Evolutionary conservation across 129 eudicot genomes (phyloP).

Genomic region (Silybum marianum): DNA sequence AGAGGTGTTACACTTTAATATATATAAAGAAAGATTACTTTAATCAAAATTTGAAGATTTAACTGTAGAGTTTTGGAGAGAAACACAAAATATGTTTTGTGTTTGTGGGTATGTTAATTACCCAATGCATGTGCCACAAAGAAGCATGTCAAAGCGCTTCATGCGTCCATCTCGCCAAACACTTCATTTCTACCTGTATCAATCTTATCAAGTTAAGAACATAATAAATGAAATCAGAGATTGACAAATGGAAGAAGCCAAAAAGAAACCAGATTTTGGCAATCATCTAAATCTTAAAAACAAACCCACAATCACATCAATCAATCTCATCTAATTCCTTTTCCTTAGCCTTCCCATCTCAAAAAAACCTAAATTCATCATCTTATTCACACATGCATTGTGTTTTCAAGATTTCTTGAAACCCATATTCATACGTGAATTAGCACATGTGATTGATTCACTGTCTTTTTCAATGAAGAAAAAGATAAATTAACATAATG

Average conservation of each 20-base stretch:
- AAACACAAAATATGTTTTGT: no score
- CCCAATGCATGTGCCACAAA: no score
- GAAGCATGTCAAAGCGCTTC: no score
- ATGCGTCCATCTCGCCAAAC: no score
- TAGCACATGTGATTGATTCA: no score
- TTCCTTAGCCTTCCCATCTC: not conserved
- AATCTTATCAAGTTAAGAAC: constrained; percentile 33
- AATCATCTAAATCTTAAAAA: constrained; percentile 10
- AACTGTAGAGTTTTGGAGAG: no score
- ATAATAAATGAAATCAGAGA: constrained; percentile 25
- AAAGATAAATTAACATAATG: no score
- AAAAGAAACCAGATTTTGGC: constrained; percentile 29
- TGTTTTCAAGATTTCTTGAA: not conserved
- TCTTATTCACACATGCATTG: not conserved
- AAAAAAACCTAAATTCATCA: not conserved
- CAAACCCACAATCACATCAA: constrained; percentile 26
- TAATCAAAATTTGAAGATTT: no score
- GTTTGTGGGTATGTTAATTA: no score
- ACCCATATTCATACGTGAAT: not conserved
- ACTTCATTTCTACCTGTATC: no score
- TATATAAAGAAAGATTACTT: no score
- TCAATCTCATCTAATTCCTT: constrained; percentile 21
- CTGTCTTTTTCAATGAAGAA: constrained; percentile 19
- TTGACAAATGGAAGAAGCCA: constrained; percentile 31
- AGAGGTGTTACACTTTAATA: no score